phyloP scores from a whole-genome alignment of 176 grass and related monocot species.

The Melocanna baccifera region DNA sequence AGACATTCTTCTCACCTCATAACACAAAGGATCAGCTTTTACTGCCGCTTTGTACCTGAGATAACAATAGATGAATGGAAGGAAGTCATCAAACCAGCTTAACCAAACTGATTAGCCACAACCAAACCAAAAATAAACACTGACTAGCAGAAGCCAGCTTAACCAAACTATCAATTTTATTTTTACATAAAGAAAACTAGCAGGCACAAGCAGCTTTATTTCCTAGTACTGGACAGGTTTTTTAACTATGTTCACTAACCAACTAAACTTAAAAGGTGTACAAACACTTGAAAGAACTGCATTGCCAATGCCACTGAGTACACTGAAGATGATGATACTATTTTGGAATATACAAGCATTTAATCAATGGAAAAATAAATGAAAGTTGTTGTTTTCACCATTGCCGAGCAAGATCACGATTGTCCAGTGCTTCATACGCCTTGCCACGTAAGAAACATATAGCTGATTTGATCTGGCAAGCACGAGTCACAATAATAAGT shows the following conservation, averaged over 20 bases:
- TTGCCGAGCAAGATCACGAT: constrained; percentile 79
- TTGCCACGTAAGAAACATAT: constrained; percentile 95
- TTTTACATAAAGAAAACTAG: neutral
- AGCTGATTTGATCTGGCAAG: constrained; percentile 78
- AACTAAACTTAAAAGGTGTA: constrained; percentile 6
- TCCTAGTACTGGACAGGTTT: neutral
- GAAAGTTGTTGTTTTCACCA: constrained; percentile 49
- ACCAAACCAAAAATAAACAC: neutral
- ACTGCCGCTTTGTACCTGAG: constrained; percentile 93
- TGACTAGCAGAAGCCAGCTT: neutral
- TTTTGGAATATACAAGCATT: constrained; percentile 5
- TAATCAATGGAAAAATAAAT: neutral
- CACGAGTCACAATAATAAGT: constrained; percentile 21
- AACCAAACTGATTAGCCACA: neutral
- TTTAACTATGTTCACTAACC: neutral
- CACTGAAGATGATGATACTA: neutral
- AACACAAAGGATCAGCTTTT: constrained; percentile 92
- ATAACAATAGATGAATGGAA: constrained; percentile 11
- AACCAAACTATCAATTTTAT: neutral
- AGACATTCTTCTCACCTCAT: constrained; percentile 63
- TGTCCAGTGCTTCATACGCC: constrained; percentile 90
- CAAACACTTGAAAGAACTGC: neutral
- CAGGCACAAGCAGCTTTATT: neutral
- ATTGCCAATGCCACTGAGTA: neutral
- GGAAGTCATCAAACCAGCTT: constrained; percentile 10